Evolutionary conservation across 2,329 filamentous ascomycete species (phyloP).

Genomic region (Rutstroemia sp.): DNA sequence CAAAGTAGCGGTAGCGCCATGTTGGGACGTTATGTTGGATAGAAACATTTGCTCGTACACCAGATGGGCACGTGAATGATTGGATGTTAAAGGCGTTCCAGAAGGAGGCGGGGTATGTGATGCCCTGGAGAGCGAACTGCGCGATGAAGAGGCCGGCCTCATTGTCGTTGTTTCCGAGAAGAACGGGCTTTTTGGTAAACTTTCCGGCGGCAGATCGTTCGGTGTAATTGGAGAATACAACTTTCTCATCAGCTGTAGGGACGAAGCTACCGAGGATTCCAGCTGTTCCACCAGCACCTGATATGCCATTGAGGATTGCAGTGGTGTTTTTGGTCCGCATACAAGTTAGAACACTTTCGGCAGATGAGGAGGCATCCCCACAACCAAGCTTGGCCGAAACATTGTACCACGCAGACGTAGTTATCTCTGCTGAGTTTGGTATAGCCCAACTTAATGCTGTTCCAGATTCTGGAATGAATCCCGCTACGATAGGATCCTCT

Average conservation of each 20-base stretch:
- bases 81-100: slow-evolving; percentile 26
- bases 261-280: slow-evolving; percentile 19
- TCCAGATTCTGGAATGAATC: slow-evolving; percentile 29
- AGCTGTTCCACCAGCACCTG: not conserved
- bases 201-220: slow-evolving; percentile 12
- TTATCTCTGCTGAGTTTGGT: slow-evolving; percentile 14
- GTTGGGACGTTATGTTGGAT: slow-evolving; percentile 26
- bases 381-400: slow-evolving; percentile 24
- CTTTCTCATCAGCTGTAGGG: slow-evolving; percentile 24
- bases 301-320: slow-evolving; percentile 9
- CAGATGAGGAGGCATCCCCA: slow-evolving; percentile 20
- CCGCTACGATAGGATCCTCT: slow-evolving; percentile 27
- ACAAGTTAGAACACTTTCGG: slow-evolving; percentile 20
- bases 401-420: slow-evolving; percentile 21
- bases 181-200: slow-evolving; percentile 20
- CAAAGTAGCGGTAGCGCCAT: slow-evolving; percentile 34
- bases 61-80: slow-evolving; percentile 31
- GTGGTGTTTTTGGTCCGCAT: slow-evolving; percentile 23
- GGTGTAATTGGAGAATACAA: slow-evolving; percentile 27
- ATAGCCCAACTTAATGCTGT: slow-evolving; percentile 24
- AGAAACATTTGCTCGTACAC: slow-evolving; percentile 23
- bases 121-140: slow-evolving; percentile 15
- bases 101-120: slow-evolving; percentile 18
- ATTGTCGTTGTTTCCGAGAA: slow-evolving; percentile 30
- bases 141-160: slow-evolving; percentile 29